Percentiles rank a stretch among this genome's conserved stretches.
phyloP scores from a whole-genome alignment of 176 grass and related monocot species.

The Cenchrus purpureus region DNA sequence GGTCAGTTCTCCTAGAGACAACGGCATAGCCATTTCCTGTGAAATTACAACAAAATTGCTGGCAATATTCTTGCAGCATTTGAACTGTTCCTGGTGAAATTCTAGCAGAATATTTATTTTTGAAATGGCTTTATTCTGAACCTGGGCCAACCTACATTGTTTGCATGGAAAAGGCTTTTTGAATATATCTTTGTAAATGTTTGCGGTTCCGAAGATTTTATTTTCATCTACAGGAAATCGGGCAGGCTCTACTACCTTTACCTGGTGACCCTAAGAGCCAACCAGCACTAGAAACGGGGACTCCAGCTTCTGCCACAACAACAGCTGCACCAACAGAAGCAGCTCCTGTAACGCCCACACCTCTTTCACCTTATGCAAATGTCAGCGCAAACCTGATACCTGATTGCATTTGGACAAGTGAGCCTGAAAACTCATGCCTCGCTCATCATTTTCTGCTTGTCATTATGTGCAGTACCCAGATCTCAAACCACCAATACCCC shows the following conservation, averaged over 20 bases:
- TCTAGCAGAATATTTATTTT: not conserved
- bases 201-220: conserved; percentile 8
- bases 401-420: conserved; percentile 6
- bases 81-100: not conserved
- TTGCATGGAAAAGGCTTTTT: not conserved
- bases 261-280: conserved; percentile 59
- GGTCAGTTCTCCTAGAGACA: not conserved
- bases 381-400: conserved; percentile 48
- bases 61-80: not conserved
- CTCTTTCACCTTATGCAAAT: conserved; percentile 86
- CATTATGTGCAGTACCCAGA: conserved; percentile 71
- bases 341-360: conserved; percentile 41
- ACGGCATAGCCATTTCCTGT: not conserved
- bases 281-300: conserved; percentile 42
- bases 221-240: conserved; percentile 71
- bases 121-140: conserved; percentile 2
- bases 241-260: conserved; percentile 75
- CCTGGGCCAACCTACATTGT: not conserved
- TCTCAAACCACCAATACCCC: conserved; percentile 83
- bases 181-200: not conserved
- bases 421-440: conserved; percentile 19
- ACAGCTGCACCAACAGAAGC: conserved; percentile 6
- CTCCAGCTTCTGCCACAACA: conserved; percentile 30
- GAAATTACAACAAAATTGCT: not conserved
- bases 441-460: conserved; percentile 29